These are phyloP conservation scores for Penicillium ucsense DNA, from an alignment of 495 filamentous ascomycete species.

Conservation along the genomic window DNA sequence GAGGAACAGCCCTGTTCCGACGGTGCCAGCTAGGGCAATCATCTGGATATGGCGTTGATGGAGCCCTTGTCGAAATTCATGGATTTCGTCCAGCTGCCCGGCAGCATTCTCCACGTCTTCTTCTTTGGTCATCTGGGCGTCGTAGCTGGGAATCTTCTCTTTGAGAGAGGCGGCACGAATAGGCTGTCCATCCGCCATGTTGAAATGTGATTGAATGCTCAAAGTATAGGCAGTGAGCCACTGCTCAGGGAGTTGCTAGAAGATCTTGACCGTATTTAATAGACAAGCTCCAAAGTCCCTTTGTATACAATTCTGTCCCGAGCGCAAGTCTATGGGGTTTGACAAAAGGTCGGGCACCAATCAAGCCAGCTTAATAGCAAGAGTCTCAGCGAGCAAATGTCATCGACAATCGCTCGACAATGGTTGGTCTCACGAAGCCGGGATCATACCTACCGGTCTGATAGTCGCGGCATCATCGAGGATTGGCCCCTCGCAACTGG, in stretches of 20 bases:
- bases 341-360: neutral
- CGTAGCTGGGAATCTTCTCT: neutral
- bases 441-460: neutral
- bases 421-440: conserved; percentile 2
- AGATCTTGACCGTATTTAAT: no score
- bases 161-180: neutral
- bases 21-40: conserved; percentile 37
- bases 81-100: conserved; percentile 7
- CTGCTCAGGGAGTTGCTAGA: no score
- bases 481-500: no score
- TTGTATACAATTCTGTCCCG: neutral
- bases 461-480: no score
- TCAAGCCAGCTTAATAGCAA: neutral
- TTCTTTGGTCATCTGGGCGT: conserved; percentile 3
- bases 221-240: neutral
- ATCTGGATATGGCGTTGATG: conserved; percentile 32
- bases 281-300: no score
- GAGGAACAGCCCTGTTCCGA: conserved; percentile 27
- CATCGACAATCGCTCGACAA: conserved; percentile 1
- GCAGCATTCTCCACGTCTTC: conserved; percentile 4
- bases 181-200: neutral
- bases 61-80: conserved; percentile 13
- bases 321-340: neutral
- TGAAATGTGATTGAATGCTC: neutral
- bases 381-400: no score